phyloP scores from a whole-genome alignment of 345 rosid genomes.

The Capsella bursapastoris region DNA sequence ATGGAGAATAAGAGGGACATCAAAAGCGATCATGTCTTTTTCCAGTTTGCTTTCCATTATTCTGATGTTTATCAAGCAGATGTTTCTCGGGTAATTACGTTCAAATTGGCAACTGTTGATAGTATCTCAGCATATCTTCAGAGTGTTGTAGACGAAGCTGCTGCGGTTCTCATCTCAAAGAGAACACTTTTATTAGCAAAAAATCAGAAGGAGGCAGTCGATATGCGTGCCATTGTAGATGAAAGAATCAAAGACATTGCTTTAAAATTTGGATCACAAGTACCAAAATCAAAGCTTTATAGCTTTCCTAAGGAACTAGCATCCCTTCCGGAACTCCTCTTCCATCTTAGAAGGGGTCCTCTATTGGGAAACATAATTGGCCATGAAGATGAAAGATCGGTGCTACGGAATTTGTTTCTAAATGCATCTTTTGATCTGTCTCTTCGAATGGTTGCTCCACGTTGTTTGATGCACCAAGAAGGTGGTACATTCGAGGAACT shows the following conservation, averaged over 20 bases:
- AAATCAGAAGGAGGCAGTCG: conserved; percentile 64
- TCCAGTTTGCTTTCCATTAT: conserved; percentile 84
- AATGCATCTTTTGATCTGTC: conserved; percentile 94
- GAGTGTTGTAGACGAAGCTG: conserved; percentile 85
- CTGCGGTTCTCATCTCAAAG: conserved; percentile 88
- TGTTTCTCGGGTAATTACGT: conserved; percentile 81
- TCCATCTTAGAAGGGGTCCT: conserved; percentile 94
- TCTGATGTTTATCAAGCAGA: conserved; percentile 88
- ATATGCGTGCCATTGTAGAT: conserved; percentile 75
- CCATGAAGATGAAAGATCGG: conserved; percentile 97
- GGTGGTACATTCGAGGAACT: conserved; percentile 97
- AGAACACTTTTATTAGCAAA: conserved; percentile 83
- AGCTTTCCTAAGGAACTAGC: conserved; percentile 89
- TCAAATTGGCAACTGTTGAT: conserved; percentile 81
- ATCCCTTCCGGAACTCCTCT: conserved; percentile 76
- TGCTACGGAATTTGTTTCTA: conserved; percentile 80
- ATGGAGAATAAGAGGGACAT: conserved; percentile 90
- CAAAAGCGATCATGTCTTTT: conserved; percentile 67
- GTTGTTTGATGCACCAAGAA: conserved; percentile 93
- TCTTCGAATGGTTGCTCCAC: conserved; percentile 93
- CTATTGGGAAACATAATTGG: conserved; percentile 94
- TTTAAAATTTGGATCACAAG: conserved; percentile 74
- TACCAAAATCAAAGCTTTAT: conserved; percentile 79
- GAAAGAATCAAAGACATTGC: conserved; percentile 95
- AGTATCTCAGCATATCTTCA: conserved; percentile 83